phyloP scores from a whole-genome alignment of 805 yeast species.

The Alloascoidea africana region DNA sequence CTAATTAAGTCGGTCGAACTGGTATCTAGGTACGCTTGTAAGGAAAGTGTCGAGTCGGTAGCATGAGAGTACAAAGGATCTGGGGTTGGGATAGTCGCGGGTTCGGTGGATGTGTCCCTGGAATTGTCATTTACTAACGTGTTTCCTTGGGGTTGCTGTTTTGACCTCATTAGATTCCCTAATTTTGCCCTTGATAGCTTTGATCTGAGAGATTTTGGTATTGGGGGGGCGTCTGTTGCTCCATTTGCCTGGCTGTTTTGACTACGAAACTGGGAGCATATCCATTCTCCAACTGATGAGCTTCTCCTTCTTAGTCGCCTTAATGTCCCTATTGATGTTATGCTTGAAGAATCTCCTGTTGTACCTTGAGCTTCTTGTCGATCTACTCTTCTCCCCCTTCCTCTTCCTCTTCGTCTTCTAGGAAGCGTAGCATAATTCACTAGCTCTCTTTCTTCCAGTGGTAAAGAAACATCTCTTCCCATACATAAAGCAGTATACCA shows the following conservation, averaged over 20 bases:
- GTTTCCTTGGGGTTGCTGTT: too few species aligned
- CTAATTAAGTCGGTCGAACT: background rate
- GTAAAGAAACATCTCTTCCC: constrained; percentile 55
- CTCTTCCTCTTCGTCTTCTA: constrained; percentile 34
- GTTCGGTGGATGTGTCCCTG: background rate
- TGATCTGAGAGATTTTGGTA: background rate
- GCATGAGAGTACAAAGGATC: too few species aligned
- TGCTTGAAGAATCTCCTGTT: background rate
- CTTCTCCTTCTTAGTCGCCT: background rate
- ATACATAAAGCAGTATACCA: constrained; percentile 50
- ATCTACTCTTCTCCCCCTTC: constrained; percentile 1
- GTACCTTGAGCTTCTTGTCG: background rate
- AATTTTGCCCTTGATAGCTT: background rate
- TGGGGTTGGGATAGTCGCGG: too few species aligned
- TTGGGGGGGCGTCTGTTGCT: background rate
- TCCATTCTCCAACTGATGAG: background rate
- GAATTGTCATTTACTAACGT: background rate
- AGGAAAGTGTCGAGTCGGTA: too few species aligned
- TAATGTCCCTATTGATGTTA: background rate
- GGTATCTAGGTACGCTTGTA: background rate
- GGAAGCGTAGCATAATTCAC: constrained; percentile 67
- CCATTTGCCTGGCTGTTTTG: too few species aligned
- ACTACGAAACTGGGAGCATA: background rate
- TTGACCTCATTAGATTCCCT: too few species aligned
- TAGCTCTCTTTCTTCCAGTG: constrained; percentile 38